A percentile compares a stretch with the other conserved stretches of the same genome.
Conservation (phyloP, 768 basidiomycete genomes). For the Tephrocybe rancida region DNA sequence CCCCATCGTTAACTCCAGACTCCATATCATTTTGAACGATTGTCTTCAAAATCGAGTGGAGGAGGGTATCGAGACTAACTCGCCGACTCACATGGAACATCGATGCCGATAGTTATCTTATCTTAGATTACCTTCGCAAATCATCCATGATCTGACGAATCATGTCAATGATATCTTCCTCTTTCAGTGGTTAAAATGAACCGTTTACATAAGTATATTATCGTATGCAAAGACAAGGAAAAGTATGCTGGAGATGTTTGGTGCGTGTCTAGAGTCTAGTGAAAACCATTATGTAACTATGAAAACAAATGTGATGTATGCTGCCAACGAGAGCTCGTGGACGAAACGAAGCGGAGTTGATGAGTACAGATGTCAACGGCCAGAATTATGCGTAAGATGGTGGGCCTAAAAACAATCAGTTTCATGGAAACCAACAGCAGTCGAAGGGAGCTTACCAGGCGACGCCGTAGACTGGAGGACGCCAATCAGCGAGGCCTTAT, state of each 20-base stretch:
- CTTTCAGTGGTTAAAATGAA: too few species aligned
- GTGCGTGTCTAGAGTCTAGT: slow-evolving; percentile 12
- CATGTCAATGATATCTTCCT: too few species aligned
- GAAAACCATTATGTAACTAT: slow-evolving; percentile 18
- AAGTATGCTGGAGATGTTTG: slow-evolving; percentile 5
- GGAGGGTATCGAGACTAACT: too few species aligned
- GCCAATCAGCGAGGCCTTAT: slow-evolving; percentile 59
- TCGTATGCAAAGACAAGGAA: neutral
- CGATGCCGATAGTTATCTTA: too few species aligned
- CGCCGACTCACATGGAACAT: too few species aligned
- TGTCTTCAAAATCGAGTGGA: too few species aligned
- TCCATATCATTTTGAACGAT: too few species aligned
- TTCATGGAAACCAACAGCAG: neutral
- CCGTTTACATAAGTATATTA: neutral
- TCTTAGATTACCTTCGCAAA: too few species aligned
- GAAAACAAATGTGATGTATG: slow-evolving; percentile 19
- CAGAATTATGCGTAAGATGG: slow-evolving; percentile 33
- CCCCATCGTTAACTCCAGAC: too few species aligned
- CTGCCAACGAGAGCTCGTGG: slow-evolving; percentile 10
- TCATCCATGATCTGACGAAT: too few species aligned
- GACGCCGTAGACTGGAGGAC: slow-evolving; percentile 62
- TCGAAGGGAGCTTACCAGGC: slow-evolving; percentile 48
- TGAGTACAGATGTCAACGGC: neutral
- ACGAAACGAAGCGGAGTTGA: neutral
- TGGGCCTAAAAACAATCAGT: slow-evolving; percentile 28